Evolutionary conservation across 208 protist genomes (phyloP).

Genomic region (Acanthamoeba quina): DNA sequence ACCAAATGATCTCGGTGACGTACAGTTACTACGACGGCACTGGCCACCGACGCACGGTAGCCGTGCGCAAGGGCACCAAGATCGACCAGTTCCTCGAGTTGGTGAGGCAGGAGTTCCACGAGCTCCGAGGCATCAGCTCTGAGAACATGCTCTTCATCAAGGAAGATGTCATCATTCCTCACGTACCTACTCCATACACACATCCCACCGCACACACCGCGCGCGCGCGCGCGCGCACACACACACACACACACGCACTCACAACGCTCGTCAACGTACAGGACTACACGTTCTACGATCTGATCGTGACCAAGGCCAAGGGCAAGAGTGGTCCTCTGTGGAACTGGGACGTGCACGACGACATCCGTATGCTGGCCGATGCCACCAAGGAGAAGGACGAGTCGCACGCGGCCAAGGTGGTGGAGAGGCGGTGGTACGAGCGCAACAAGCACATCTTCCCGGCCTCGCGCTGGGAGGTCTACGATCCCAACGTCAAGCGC

Average conservation of each 20-base stretch:
- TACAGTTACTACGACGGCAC: constrained; percentile 92
- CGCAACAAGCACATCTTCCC: constrained; percentile 94
- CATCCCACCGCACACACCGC: background rate
- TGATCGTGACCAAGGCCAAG: constrained; percentile 91
- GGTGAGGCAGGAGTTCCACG: constrained; percentile 87
- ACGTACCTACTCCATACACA: constrained; percentile 77
- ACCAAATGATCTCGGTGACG: constrained; percentile 89
- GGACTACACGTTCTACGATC: constrained; percentile 93
- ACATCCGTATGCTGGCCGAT: constrained; percentile 89
- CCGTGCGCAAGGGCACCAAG: constrained; percentile 88
- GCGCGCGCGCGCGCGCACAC: too few relatives aligned
- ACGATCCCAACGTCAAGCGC: constrained; percentile 85
- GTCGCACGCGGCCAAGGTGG: constrained; percentile 89
- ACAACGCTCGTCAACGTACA: constrained; percentile 72
- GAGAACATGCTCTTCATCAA: constrained; percentile 93
- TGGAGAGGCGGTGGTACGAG: constrained; percentile 91
- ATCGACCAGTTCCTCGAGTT: constrained; percentile 90
- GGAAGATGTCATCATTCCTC: constrained; percentile 94
- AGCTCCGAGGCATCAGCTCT: constrained; percentile 84
- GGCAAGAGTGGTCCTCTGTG: constrained; percentile 93
- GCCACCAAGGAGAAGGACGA: constrained; percentile 92
- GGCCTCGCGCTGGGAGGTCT: constrained; percentile 91
- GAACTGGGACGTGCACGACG: constrained; percentile 93
- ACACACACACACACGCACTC: background rate
- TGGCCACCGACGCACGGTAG: constrained; percentile 87